Percentiles rank a stretch among this genome's conserved stretches.
Conservation (phyloP, 1,139 yeast genomes). For the Zygosaccharomyces sapae region DNA sequence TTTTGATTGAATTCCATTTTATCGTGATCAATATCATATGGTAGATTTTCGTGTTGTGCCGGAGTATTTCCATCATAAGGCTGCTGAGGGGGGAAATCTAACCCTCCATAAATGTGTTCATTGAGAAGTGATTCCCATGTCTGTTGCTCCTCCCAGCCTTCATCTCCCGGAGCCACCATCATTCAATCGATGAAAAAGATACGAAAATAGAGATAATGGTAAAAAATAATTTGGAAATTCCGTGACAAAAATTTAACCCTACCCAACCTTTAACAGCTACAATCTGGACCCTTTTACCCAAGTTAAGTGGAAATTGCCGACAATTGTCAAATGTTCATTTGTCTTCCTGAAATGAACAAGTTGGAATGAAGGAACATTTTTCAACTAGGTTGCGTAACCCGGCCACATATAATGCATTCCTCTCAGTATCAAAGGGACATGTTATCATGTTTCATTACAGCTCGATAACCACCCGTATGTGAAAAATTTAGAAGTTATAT, state of each 20-base stretch:
- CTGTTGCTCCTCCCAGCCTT: conserved; percentile 6
- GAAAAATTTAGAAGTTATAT: too few species aligned
- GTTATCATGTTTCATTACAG: too few species aligned
- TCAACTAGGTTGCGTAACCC: too few species aligned
- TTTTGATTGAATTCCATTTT: not conserved
- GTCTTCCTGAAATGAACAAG: not conserved
- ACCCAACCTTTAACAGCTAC: not conserved
- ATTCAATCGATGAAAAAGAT: too few species aligned
- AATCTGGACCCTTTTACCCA: not conserved
- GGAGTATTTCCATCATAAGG: conserved; percentile 22
- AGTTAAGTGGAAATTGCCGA: too few species aligned
- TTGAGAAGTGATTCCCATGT: conserved; percentile 8
- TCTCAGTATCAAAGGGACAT: not conserved
- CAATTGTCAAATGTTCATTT: too few species aligned
- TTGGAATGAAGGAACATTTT: too few species aligned
- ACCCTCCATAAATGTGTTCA: conserved; percentile 2
- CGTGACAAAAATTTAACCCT: not conserved
- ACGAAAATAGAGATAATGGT: too few species aligned
- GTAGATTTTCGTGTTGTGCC: conserved; percentile 27
- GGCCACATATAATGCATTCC: too few species aligned
- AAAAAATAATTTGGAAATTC: not conserved
- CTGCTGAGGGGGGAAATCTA: conserved; percentile 4
- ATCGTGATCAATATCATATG: conserved; percentile 14
- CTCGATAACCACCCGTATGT: too few species aligned
- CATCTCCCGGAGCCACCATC: not conserved